A percentile compares a stretch with the other conserved stretches of the same genome.
These are phyloP conservation scores for Heracleum sosnowskyi DNA, from an alignment of 129 eudicot genomes.

Conservation along the genomic window DNA sequence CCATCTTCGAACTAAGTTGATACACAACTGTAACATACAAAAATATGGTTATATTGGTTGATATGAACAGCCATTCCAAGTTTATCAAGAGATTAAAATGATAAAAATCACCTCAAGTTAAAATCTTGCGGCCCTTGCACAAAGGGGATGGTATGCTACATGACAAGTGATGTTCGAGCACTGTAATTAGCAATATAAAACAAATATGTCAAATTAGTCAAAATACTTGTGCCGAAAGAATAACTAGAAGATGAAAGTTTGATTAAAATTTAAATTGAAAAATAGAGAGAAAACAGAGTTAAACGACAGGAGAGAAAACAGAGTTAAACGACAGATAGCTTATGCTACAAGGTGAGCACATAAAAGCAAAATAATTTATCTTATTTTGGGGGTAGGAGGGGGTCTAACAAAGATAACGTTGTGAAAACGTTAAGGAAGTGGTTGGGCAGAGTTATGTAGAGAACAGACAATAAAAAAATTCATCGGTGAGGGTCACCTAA, in stretches of 20 bases:
- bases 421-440: not conserved
- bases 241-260: too few relatives aligned
- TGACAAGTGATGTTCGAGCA: conserved; percentile 76
- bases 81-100: not conserved
- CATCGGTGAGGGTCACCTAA: not conserved
- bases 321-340: not conserved
- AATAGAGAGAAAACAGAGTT: not conserved
- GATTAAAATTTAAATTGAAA: not conserved
- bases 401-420: not conserved
- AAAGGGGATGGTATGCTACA: conserved; percentile 98
- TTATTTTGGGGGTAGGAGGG: not conserved
- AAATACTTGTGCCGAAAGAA: not conserved
- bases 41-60: not conserved
- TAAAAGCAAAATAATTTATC: not conserved
- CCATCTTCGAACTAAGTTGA: conserved; percentile 62
- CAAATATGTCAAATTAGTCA: not conserved
- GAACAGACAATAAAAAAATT: not conserved
- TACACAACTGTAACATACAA: conserved; percentile 11
- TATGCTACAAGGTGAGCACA: not conserved
- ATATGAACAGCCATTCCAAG: not conserved
- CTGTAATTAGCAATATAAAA: too few relatives aligned
- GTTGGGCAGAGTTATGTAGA: not conserved
- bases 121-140: conserved; percentile 97
- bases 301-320: too few relatives aligned
- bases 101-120: conserved; percentile 63